A percentile compares a stretch with the other conserved stretches of the same genome.
These are phyloP conservation scores for Erodium texanum DNA, from an alignment of 441 rosid species.

Conservation along the genomic window DNA sequence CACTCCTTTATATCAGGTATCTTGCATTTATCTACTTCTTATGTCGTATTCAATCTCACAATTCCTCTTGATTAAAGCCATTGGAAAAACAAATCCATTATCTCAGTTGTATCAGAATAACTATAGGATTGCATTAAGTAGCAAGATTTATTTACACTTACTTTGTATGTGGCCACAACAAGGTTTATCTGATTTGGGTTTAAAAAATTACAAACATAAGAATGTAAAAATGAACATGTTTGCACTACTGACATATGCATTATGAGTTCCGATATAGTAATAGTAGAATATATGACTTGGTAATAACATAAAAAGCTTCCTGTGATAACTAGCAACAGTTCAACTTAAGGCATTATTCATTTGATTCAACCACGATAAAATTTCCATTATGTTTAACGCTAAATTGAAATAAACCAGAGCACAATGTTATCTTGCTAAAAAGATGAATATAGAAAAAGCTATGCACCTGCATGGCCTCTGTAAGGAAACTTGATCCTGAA, in stretches of 20 bases:
- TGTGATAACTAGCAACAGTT: neutral
- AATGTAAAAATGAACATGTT: neutral
- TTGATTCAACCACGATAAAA: conserved; percentile 1
- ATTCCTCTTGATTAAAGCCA: neutral
- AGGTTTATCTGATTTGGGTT: neutral
- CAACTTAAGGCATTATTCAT: neutral
- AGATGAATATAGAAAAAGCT: conserved; percentile 16
- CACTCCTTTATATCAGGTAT: neutral
- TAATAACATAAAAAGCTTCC: neutral
- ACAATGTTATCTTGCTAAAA: conserved; percentile 9
- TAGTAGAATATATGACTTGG: neutral
- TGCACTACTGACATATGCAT: neutral
- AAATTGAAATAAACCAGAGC: neutral
- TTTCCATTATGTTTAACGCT: neutral
- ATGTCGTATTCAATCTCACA: neutral
- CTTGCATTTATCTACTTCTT: neutral
- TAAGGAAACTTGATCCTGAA: conserved; percentile 7
- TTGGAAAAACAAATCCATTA: neutral
- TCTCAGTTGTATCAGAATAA: neutral
- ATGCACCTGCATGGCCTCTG: conserved; percentile 17
- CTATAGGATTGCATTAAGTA: neutral
- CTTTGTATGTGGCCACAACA: neutral
- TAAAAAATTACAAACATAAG: neutral
- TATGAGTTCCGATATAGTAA: neutral
- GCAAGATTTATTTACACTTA: neutral